These are phyloP conservation scores for Delitschia confertaspora DNA, from an alignment of 495 filamentous ascomycete genomes.

Conservation along the genomic window DNA sequence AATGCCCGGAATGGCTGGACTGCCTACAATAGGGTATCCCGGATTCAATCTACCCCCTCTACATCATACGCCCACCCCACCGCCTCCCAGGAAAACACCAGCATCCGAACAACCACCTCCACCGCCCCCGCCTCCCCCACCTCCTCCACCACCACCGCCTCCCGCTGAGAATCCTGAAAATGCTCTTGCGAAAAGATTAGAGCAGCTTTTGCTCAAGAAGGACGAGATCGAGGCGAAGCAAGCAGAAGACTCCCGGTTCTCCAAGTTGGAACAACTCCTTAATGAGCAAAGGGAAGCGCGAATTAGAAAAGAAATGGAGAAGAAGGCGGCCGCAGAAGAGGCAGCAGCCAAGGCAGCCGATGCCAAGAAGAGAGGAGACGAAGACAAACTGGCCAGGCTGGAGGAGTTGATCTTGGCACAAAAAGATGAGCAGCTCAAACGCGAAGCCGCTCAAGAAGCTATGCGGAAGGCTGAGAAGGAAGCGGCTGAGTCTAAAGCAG, in stretches of 20 bases:
- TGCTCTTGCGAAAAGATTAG: constrained; percentile 12
- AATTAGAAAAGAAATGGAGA: constrained; percentile 20
- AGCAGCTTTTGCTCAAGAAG: constrained; percentile 10
- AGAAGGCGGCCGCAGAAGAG: constrained; percentile 16
- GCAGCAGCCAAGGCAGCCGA: constrained; percentile 16
- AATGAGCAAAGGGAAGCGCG: constrained; percentile 24
- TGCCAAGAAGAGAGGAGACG: constrained; percentile 28
- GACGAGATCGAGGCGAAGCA: constrained; percentile 19
- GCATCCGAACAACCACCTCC: too few relatives aligned
- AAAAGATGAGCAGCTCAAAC: constrained; percentile 30
- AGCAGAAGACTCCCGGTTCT: constrained; percentile 25
- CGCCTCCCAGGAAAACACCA: constrained; percentile 4
- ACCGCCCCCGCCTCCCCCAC: constrained; percentile 11
- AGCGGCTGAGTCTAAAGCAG: constrained; percentile 32
- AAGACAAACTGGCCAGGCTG: constrained; percentile 29
- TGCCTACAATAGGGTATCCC: too few relatives aligned
- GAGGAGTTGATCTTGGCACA: constrained; percentile 33
- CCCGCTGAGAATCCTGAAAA: constrained; percentile 16
- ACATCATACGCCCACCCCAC: constrained; percentile 8
- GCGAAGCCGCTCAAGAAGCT: constrained; percentile 27
- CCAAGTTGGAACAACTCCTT: constrained; percentile 19
- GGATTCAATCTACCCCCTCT: too few relatives aligned
- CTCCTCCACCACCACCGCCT: constrained; percentile 18
- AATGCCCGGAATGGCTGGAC: background rate
- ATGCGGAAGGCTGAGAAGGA: constrained; percentile 33